phyloP scores from a whole-genome alignment of 1,284 basidiomycete genomes.

The Heterobasidion parviporum region DNA sequence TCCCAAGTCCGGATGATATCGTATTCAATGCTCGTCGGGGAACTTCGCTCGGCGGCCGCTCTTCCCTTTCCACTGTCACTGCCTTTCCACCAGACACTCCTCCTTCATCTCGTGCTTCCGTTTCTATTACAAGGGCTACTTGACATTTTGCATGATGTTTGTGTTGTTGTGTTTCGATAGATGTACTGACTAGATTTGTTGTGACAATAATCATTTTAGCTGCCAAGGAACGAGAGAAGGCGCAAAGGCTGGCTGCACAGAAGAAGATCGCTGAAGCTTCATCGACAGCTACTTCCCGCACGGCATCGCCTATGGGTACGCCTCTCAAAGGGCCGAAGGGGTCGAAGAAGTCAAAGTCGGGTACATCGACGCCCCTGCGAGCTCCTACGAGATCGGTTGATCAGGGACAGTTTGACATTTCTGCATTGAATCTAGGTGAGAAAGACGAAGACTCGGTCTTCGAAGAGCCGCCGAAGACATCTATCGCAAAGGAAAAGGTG shows the following conservation, averaged over 20 bases:
- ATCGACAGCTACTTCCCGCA: slow-evolving; percentile 29
- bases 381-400: slow-evolving; percentile 23
- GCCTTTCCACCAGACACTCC: slow-evolving; percentile 5
- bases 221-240: slow-evolving; percentile 70
- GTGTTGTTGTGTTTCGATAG: slow-evolving; percentile 27
- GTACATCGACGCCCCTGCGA: slow-evolving; percentile 28
- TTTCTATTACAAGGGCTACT: slow-evolving; percentile 12
- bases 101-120: slow-evolving; percentile 6
- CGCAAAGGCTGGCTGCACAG: slow-evolving; percentile 43
- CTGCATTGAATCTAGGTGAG: slow-evolving; percentile 60
- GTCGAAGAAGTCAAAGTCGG: slow-evolving; percentile 25
- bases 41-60: slow-evolving; percentile 42
- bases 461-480: slow-evolving; percentile 59
- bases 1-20: slow-evolving; percentile 84
- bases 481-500: slow-evolving; percentile 76
- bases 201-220: slow-evolving; percentile 44
- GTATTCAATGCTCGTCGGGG: slow-evolving; percentile 74
- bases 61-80: slow-evolving; percentile 15
- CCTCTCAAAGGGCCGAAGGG: slow-evolving; percentile 28
- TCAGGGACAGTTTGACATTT: slow-evolving; percentile 61
- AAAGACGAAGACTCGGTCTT: slow-evolving; percentile 30
- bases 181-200: slow-evolving; percentile 26
- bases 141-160: slow-evolving; percentile 6
- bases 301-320: slow-evolving; percentile 24
- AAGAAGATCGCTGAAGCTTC: slow-evolving; percentile 31